Conservation (phyloP, 352 stramenopile genomes). For the Aphanomyces stellatus region DNA sequence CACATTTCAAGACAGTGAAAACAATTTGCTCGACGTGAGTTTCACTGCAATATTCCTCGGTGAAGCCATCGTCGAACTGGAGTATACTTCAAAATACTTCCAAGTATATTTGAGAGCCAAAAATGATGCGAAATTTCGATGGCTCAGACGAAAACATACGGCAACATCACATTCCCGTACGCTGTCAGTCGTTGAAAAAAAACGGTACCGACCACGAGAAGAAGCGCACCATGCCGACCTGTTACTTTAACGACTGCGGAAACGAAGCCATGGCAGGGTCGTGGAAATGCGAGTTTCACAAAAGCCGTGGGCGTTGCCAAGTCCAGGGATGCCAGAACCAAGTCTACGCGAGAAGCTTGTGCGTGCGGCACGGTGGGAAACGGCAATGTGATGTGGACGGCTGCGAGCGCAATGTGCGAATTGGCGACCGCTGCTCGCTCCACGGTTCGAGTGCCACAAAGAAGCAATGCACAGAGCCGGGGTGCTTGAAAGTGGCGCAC, state of each 20-base stretch:
- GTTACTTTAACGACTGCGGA: constrained; percentile 11
- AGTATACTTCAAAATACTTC: not conserved
- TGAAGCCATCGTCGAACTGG: not conserved
- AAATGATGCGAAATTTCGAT: not conserved
- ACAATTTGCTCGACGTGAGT: too few species aligned
- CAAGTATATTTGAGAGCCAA: not conserved
- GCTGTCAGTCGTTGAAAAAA: not conserved
- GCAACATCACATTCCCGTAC: not conserved
- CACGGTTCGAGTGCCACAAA: not conserved
- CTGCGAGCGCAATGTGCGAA: not conserved
- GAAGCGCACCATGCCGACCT: not conserved
- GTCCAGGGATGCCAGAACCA: constrained; percentile 2
- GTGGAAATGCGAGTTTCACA: constrained; percentile 17
- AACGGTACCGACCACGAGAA: not conserved
- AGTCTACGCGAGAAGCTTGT: constrained; percentile 3
- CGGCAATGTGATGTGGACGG: not conserved
- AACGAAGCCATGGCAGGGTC: not conserved
- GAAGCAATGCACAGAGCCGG: not conserved
- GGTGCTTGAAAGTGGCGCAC: not conserved
- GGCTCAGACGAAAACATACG: not conserved
- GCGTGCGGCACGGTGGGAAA: constrained; percentile 10
- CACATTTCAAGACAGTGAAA: too few species aligned
- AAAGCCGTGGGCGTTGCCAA: not conserved
- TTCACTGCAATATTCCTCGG: too few species aligned
- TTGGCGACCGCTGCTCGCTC: not conserved